These are phyloP conservation scores for Euphorbia celastroides DNA, from an alignment of 441 rosid genomes.

Conservation along the genomic window DNA sequence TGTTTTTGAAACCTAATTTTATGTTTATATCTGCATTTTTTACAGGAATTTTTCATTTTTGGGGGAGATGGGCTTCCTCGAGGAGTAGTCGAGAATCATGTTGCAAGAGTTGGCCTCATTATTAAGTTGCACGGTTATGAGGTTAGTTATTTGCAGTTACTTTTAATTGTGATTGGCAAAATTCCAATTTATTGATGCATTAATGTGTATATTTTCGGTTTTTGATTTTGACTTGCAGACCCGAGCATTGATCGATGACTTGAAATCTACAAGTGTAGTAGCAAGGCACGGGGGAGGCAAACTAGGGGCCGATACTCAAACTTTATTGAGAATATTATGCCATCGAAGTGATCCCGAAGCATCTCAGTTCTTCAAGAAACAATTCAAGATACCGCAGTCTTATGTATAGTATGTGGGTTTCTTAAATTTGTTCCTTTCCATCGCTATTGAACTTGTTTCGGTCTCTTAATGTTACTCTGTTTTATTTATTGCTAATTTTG, in stretches of 20 bases:
- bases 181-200: not conserved
- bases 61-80: conserved; percentile 98
- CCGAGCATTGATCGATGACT: conserved; percentile 71
- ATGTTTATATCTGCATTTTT: not conserved
- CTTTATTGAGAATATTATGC: conserved; percentile 70
- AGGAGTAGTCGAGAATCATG: conserved; percentile 95
- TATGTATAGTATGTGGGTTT: conserved; percentile 12
- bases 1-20: not conserved
- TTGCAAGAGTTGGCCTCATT: conserved; percentile 70
- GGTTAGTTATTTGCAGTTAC: conserved; percentile 39
- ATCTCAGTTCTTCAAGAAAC: conserved; percentile 85
- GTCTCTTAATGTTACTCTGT: not conserved
- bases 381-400: conserved; percentile 87
- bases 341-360: conserved; percentile 82
- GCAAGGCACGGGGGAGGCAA: conserved; percentile 57
- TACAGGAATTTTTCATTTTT: conserved; percentile 90
- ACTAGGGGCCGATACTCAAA: conserved; percentile 74
- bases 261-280: conserved; percentile 53
- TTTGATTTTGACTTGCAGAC: conserved; percentile 42
- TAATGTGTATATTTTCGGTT: not conserved
- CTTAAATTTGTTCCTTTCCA: not conserved
- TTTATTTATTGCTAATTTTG: not conserved
- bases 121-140: conserved; percentile 76
- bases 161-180: not conserved
- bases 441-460: too few species aligned